Conservation (phyloP, 495 filamentous ascomycete species). For the Podospora pseudopauciseta region DNA sequence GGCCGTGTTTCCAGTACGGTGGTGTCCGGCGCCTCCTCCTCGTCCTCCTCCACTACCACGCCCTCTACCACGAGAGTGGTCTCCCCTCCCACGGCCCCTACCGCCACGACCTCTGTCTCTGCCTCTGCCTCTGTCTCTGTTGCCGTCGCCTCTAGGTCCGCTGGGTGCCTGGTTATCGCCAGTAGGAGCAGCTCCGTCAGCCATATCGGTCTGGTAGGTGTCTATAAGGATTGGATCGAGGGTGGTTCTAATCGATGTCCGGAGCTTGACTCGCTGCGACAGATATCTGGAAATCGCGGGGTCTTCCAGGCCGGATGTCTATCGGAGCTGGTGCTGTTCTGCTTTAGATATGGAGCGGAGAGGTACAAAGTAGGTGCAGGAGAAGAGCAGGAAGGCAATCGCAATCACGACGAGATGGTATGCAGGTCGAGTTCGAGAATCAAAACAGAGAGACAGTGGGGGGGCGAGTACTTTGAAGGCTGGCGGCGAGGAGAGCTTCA, state of each 20-base stretch:
- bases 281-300: conserved; percentile 16
- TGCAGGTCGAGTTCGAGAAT: background rate
- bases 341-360: background rate
- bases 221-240: conserved; percentile 12
- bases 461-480: background rate
- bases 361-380: background rate
- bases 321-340: background rate
- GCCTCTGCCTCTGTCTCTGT: conserved; percentile 39
- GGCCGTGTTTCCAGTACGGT: conserved; percentile 3
- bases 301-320: background rate
- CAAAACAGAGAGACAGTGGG: background rate
- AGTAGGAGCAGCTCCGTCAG: conserved; percentile 18
- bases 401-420: background rate
- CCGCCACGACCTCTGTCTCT: conserved; percentile 37
- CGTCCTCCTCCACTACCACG: conserved; percentile 10
- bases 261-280: conserved; percentile 16
- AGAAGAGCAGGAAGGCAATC: no score
- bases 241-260: conserved; percentile 18
- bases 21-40: conserved; percentile 16
- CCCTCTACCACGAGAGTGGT: conserved; percentile 4
- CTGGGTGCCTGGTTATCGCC: conserved; percentile 10
- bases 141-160: conserved; percentile 33
- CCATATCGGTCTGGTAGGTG: conserved; percentile 14
- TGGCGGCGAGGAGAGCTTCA: background rate
- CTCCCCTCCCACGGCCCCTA: conserved; percentile 20